Conservation (phyloP, 345 rosid genomes). For the Eucalyptus leucophloia region DNA sequence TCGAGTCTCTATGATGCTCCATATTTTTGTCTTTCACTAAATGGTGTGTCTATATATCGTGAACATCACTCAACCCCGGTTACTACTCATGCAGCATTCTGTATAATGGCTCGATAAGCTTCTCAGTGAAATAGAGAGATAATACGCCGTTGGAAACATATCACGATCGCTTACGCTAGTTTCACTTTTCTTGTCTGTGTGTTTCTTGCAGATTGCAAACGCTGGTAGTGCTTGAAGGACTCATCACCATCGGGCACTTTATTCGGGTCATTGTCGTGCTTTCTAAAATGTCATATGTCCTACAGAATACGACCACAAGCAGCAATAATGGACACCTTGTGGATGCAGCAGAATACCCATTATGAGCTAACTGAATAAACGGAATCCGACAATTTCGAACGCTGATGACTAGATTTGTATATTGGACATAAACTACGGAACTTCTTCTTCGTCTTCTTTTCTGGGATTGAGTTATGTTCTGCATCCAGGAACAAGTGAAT, state of each 20-base stretch:
- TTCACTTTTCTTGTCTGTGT: background rate
- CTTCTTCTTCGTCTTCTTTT: background rate
- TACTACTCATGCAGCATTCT: background rate
- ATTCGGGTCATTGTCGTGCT: background rate
- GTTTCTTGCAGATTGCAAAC: background rate
- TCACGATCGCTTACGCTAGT: background rate
- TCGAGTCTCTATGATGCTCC: background rate
- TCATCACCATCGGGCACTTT: background rate
- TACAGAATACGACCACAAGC: background rate
- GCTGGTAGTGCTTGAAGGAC: background rate
- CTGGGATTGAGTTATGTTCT: background rate
- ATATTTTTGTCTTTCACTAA: background rate
- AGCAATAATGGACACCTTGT: background rate
- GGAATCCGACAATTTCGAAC: background rate
- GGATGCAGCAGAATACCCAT: background rate
- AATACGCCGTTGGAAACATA: background rate
- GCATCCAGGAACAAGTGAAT: background rate
- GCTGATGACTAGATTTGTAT: background rate
- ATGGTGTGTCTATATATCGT: background rate
- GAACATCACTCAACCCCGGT: background rate
- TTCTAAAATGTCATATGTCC: background rate
- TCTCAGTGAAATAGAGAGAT: background rate
- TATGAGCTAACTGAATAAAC: background rate
- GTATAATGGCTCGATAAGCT: background rate
- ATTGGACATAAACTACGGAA: background rate